phyloP scores from a whole-genome alignment of 2,329 filamentous ascomycete genomes.

The Aspergillus pseudotamarii region DNA sequence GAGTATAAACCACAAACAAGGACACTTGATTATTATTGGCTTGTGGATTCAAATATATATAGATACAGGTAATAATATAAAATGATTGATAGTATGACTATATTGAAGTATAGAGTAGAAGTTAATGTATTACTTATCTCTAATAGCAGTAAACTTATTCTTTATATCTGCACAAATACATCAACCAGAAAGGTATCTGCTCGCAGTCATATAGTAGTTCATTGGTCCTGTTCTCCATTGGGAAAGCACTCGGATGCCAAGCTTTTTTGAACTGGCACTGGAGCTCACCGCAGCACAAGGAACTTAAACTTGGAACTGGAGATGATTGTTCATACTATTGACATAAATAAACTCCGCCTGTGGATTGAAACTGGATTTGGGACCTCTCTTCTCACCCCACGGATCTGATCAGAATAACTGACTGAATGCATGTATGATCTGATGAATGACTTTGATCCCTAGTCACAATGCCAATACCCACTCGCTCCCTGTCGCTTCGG shows the following conservation, averaged over 20 bases:
- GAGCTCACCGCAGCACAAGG: background rate
- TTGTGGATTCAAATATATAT: no score
- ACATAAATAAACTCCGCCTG: background rate
- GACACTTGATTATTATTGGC: no score
- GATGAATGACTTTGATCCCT: background rate
- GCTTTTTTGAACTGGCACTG: background rate
- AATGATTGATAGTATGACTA: no score
- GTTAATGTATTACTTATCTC: no score
- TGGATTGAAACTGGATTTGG: background rate
- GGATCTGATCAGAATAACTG: background rate
- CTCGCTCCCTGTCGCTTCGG: conserved; percentile 38
- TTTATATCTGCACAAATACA: no score
- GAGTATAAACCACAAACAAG: no score
- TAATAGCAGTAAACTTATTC: no score
- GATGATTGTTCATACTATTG: background rate
- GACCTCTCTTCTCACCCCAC: background rate
- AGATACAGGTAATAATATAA: no score
- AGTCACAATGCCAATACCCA: conserved; percentile 44
- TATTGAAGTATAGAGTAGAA: no score
- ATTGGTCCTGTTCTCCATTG: background rate
- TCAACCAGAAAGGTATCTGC: no score
- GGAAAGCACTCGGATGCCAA: background rate
- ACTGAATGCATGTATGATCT: background rate
- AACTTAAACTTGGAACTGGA: background rate
- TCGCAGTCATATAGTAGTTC: no score